Evolutionary conservation across 176 grass and related monocot genomes (phyloP), one percentile per base, ranked within the genome.

Genomic region (Pharus latifolius): DNA sequence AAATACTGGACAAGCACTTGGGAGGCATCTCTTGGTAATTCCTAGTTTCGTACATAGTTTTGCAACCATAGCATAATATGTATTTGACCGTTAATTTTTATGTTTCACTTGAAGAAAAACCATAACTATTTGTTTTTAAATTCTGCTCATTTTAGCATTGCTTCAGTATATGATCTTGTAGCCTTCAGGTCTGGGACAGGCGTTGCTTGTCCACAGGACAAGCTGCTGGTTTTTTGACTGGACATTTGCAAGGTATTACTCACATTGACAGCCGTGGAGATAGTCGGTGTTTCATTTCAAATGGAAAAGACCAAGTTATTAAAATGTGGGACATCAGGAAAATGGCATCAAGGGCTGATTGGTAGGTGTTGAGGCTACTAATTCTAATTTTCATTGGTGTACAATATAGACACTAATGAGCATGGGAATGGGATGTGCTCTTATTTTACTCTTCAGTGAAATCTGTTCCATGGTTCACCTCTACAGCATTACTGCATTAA

Each of bases 301-400:
- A 96, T 80, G 84, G 88, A 72, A 96, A 96, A 80, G 92, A 96
- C 50, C 92, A 91, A 66, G 59, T 84, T 49, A 81, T 88, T 55
- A 96, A 96, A 70, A 41, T 96, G 58, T 96, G 92, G 92, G 88
- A 91, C 70, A 81, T 96, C 60, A 70, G 88, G 60, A 96, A 96
- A 81, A 96, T 96, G 92, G 60, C 69, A 14, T 91, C 88, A 1
- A 88, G 49, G 82, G 45, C 29, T 65, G 66, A 88, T 64, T 64
- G 81, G 84, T 85, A 85, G 24, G 51, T 69, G 60, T 32, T 53
- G 53, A 48, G 28, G 56, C 60, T 13, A 62, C 7, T 47, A 17
- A 25, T 23, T 55, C 30, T 49, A 32, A 10, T 24, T 26, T 56
- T 37, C 47, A 13, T 56, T 56, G 65, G 7, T 47, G 20, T 56